Conservation (phyloP, 83 land plant species). For the Picea mariana region DNA sequence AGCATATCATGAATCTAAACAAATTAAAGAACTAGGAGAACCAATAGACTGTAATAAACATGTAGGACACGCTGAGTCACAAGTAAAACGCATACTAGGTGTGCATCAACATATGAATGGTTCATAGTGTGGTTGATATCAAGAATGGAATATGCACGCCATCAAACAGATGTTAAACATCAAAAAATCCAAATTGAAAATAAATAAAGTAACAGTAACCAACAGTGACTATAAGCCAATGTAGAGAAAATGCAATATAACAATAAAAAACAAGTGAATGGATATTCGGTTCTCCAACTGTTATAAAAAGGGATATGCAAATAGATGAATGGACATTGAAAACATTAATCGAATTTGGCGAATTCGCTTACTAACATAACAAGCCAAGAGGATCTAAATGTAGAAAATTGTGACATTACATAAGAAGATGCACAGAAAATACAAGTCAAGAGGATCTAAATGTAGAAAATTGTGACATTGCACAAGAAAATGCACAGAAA, state of each 20-base stretch:
- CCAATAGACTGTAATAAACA: neutral
- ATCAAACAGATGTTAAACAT: neutral
- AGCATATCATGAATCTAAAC: neutral
- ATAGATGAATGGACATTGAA: neutral
- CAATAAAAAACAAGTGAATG: neutral
- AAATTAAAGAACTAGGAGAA: neutral
- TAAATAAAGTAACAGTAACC: neutral
- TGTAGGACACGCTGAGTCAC: neutral
- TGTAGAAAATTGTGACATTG: neutral
- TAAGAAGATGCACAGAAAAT: neutral
- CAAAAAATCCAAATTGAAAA: neutral
- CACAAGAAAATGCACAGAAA: neutral
- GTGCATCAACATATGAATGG: neutral
- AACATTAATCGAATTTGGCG: neutral
- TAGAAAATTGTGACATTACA: neutral
- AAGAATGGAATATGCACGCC: neutral
- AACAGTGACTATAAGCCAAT: no score
- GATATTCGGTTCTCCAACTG: neutral
- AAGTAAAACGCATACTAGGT: neutral
- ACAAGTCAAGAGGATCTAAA: neutral
- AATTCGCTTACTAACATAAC: neutral
- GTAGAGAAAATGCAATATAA: neutral
- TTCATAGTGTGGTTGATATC: neutral
- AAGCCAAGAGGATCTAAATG: neutral
- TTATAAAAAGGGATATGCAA: neutral